These are phyloP conservation scores for Naegleria lovaniensis DNA, from an alignment of 208 protist species.

Conservation along the genomic window DNA sequence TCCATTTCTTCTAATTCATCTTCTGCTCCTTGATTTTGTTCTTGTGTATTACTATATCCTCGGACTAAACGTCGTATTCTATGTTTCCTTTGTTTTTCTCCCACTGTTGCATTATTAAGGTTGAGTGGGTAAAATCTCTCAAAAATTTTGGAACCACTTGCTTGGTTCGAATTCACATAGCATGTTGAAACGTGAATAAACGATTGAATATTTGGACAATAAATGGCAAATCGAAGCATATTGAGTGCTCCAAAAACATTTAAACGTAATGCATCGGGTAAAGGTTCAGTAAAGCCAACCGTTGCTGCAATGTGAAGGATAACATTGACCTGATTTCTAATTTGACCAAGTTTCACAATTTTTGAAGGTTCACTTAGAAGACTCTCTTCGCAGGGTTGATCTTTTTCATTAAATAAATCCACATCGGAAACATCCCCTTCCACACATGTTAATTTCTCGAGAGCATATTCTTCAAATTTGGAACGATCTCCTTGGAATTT, in stretches of 20 bases:
- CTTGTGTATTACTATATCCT: background rate
- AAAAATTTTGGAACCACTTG: constrained; percentile 28
- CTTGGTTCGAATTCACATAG: constrained; percentile 69
- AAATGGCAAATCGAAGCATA: constrained; percentile 58
- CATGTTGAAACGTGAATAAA: constrained; percentile 75
- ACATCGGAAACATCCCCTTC: background rate
- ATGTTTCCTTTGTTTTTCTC: background rate
- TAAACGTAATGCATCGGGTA: constrained; percentile 31
- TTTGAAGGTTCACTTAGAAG: background rate
- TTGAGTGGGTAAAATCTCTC: background rate
- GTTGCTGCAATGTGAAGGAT: constrained; percentile 73
- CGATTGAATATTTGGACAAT: constrained; percentile 48
- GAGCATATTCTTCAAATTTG: background rate
- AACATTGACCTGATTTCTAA: constrained; percentile 51
- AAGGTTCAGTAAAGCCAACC: constrained; percentile 68
- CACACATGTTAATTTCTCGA: background rate
- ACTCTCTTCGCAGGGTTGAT: constrained; percentile 38
- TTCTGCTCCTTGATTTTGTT: background rate
- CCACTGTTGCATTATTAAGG: background rate
- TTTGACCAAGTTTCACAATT: background rate
- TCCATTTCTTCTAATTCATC: constrained; percentile 40
- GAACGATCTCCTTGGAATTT: background rate
- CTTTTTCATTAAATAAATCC: background rate
- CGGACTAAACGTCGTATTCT: background rate
- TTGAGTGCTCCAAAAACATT: constrained; percentile 59